A percentile compares a stretch with the other conserved stretches of the same genome.
These are phyloP conservation scores for Passiflora organensis DNA, from an alignment of 345 rosid genomes.

Conservation along the genomic window DNA sequence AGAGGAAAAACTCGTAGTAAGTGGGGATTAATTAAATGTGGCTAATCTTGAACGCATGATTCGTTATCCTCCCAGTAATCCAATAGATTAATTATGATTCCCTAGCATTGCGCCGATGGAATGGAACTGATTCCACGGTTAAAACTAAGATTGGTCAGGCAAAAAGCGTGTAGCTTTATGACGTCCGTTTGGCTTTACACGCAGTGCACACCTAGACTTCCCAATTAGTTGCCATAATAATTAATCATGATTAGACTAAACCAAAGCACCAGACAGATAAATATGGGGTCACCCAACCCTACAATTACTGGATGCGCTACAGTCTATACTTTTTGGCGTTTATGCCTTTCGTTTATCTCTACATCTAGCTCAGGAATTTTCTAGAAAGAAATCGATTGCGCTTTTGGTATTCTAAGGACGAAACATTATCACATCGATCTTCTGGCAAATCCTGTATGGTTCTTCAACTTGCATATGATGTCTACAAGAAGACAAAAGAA, in stretches of 20 bases:
- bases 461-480: too few species aligned
- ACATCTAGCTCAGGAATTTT: neutral
- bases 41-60: too few species aligned
- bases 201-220: constrained; percentile 6
- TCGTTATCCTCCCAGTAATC: neutral
- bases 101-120: constrained; percentile 13
- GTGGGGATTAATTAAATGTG: too few species aligned
- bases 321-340: constrained; percentile 4
- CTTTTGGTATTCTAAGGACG: too few species aligned
- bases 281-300: constrained; percentile 9
- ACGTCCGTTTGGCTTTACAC: constrained; percentile 19
- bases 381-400: too few species aligned
- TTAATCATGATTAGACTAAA: neutral
- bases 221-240: neutral
- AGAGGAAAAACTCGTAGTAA: too few species aligned
- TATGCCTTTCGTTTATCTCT: constrained; percentile 4
- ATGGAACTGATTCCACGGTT: constrained; percentile 8
- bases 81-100: constrained; percentile 8
- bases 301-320: neutral
- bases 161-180: constrained; percentile 9
- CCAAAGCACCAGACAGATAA: too few species aligned
- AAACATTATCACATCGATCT: too few species aligned
- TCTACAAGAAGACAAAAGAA: too few species aligned
- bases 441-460: too few species aligned
- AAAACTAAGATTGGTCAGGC: neutral